Evolutionary conservation across 1,284 basidiomycete genomes (phyloP), one percentile per base, ranked within the genome.

Genomic region (Amylostereum areolatum): DNA sequence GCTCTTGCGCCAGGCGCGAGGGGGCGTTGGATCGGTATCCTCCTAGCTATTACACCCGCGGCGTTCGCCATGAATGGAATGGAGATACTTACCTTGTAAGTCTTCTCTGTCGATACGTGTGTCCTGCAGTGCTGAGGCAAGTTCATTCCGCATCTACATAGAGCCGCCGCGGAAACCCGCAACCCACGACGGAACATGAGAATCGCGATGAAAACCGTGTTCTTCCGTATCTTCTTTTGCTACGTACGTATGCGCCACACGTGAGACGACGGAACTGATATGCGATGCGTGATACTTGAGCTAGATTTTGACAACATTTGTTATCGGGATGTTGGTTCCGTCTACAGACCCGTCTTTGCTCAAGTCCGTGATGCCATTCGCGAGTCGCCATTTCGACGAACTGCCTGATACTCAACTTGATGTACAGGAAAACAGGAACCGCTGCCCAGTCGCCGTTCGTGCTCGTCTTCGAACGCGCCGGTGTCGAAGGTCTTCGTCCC

Each of bases 161-260:
- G 55, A 27, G 46, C 72, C 31, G 73, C 73, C 0, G 71, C 59
- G 25, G 65, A 66, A 47, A 62, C 62, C 7, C 55, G 69, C 52
- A 72, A 73, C 59, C 73, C 73, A 1, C 61, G 67, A 47, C 64
- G 64, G 51, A 70, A 70, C 42, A 68, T 78, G 9, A 69, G 73
- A 43, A 67, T 64, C 48, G 76, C 75, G 3, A 75, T 75, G 62
- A 69, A 68, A 48, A 65, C 71, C 12, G 74, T 78, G 42, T 76
- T 74, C 59, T 72, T 63, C 61, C 69, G 72, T 45, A 64, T 73
- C 35, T 48, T 72, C 39, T 49, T 73, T 52, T 73, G 74, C 62
- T 75, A 73, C 32, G 55, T 56, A 25, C 8, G 48, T 41, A 27
- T n/a, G 2, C 2, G 43, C 25, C 12, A 4, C 6, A 10, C 25